Evolutionary conservation across 805 yeast species (phyloP).

Genomic region (Spathaspora arborariae): DNA sequence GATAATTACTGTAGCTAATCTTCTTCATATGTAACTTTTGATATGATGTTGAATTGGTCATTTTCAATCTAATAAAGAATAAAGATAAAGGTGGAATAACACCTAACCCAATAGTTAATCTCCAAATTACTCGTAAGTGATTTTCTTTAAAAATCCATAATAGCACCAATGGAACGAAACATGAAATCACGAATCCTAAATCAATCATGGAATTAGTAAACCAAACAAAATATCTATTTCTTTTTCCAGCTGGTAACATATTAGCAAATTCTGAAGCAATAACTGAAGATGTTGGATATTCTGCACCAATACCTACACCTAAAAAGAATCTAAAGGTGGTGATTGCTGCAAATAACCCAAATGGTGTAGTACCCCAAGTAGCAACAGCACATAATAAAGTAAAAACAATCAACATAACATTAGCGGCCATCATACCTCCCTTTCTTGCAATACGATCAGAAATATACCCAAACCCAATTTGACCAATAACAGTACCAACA

Average conservation of each 20-base stretch:
- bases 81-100: constrained; percentile 81
- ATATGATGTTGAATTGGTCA: constrained; percentile 71
- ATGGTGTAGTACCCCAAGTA: constrained; percentile 72
- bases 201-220: constrained; percentile 86
- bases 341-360: constrained; percentile 79
- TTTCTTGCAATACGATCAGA: constrained; percentile 82
- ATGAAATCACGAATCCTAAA: constrained; percentile 73
- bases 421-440: constrained; percentile 77
- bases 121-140: constrained; percentile 83
- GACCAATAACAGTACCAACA: constrained; percentile 89
- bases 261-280: constrained; percentile 91
- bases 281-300: constrained; percentile 89
- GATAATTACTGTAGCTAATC: constrained; percentile 42
- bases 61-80: constrained; percentile 72
- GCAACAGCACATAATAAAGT: constrained; percentile 78
- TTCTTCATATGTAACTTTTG: constrained; percentile 65
- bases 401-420: constrained; percentile 69
- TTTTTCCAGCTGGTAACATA: constrained; percentile 66
- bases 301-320: constrained; percentile 93
- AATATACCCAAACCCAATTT: constrained; percentile 72
- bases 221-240: constrained; percentile 87
- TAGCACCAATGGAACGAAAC: constrained; percentile 83
- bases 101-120: constrained; percentile 85
- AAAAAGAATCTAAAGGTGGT: constrained; percentile 82
- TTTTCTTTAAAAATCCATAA: constrained; percentile 74